Base-by-base conservation (phyloP, 1,139 yeast species). In the Lodderomyces elongisporus region DNA sequence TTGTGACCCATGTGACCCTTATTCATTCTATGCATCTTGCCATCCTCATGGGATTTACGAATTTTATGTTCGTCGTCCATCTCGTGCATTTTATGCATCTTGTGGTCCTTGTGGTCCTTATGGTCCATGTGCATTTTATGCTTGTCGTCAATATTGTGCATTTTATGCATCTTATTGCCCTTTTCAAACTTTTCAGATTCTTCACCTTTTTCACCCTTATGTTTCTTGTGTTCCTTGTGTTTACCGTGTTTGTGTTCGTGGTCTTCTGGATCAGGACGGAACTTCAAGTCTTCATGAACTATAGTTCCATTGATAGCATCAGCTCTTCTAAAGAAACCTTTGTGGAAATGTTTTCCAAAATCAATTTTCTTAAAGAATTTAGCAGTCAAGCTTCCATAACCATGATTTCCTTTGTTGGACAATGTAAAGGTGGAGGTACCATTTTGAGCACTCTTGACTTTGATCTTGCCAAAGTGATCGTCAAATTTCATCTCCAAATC, bases 331-430 rank as follows among this genome's bases (percentile, higher is more conserved):
- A 53, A 51, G 41, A 67, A 69, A 6, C 43, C 39, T 17, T 54
- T 46, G 2, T 47, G 38, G 7, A 58, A 57, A 4, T 44, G 29
- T 29, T 31, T 32, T 24, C 40, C 37, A 39, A 39, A 38, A 9
- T 44, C 44, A 13, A 62, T 51, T 3, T 54, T 52, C 3, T 54
- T 52, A 35, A 52, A 58, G 52, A 61, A 73, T 38, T 62, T 62
- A 13, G 77, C 61, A 3, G 44, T 45, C 28, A 58, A 48, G 2
- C 56, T 43, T 2, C 79, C 83, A 28, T 47, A 43, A 0, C 83
- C 84, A 45, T 64, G 60, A 45, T 77, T 77, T 1, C 81, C 80
- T 7, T 45, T 39, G 10, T 73, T 66, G 3, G 74, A 52, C 3
- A 74, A 36, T 2, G 63, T 55, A 43, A 59, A 77, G 4, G 43